phyloP scores from a whole-genome alignment of 192 early-diverging fungal genomes.

The Coemansia sp. region DNA sequence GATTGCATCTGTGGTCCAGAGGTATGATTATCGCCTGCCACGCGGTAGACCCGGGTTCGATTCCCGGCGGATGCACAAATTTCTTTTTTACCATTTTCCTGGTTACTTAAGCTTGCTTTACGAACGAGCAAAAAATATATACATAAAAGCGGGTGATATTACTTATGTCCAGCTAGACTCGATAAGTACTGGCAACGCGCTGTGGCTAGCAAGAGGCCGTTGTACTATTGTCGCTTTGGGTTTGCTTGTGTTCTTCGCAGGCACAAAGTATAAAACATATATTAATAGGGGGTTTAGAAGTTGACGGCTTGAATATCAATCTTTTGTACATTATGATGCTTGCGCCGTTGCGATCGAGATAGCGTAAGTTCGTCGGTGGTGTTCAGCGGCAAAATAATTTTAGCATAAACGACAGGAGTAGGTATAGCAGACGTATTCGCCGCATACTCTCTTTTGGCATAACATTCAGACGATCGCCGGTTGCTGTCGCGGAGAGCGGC shows the following conservation, averaged over 20 bases:
- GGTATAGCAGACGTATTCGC: too few relatives aligned
- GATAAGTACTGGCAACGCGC: too few relatives aligned
- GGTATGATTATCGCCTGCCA: slow-evolving; percentile 74
- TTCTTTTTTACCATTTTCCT: too few relatives aligned
- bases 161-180: too few relatives aligned
- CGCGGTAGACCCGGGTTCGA: slow-evolving; percentile 80
- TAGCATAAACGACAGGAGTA: slow-evolving; percentile 27
- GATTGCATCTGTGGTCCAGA: slow-evolving; percentile 56
- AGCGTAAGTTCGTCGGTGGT: slow-evolving; percentile 38
- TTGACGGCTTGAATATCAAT: slow-evolving; percentile 12
- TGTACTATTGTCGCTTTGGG: too few relatives aligned
- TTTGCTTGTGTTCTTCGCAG: too few relatives aligned
- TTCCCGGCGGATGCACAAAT: slow-evolving; percentile 67
- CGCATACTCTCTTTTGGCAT: slow-evolving; percentile 35
- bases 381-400: slow-evolving; percentile 51
- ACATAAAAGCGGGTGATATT: too few relatives aligned
- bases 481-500: neutral
- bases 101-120: too few relatives aligned
- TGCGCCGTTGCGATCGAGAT: slow-evolving; percentile 47
- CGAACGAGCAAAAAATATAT: too few relatives aligned
- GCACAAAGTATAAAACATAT: neutral
- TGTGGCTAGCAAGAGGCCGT: too few relatives aligned
- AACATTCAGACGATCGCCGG: slow-evolving; percentile 28
- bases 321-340: slow-evolving; percentile 18
- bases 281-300: neutral